phyloP scores from a whole-genome alignment of 208 protist genomes.

The Crithidia expoeki region DNA sequence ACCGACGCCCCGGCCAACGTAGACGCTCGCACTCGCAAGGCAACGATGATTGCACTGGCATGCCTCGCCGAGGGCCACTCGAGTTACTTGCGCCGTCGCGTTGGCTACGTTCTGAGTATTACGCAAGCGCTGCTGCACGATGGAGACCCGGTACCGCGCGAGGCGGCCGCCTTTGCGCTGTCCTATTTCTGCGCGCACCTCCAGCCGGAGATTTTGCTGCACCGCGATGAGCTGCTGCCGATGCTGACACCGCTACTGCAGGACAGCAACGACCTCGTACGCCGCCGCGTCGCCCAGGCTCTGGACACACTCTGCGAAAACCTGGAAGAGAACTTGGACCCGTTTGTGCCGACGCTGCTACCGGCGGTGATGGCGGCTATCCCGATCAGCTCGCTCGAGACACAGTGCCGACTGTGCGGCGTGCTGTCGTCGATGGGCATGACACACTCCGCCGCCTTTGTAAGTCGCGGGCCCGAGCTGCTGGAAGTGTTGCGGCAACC shows the following conservation, averaged over 20 bases:
- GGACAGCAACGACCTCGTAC: constrained; percentile 69
- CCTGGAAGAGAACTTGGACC: constrained; percentile 77
- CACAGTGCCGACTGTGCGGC: constrained; percentile 70
- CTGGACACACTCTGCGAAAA: constrained; percentile 86
- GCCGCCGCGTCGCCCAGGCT: constrained; percentile 65
- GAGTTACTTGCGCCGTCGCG: constrained; percentile 70
- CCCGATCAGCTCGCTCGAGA: constrained; percentile 56
- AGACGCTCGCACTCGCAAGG: constrained; percentile 58
- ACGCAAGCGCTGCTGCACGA: constrained; percentile 52
- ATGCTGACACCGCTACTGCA: constrained; percentile 71
- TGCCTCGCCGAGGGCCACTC: constrained; percentile 70
- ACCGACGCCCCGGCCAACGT: constrained; percentile 40
- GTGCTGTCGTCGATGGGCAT: constrained; percentile 81
- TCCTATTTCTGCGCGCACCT: constrained; percentile 75
- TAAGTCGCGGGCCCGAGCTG: constrained; percentile 45
- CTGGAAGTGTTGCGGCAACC: constrained; percentile 76
- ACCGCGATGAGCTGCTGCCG: constrained; percentile 72
- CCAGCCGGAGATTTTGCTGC: constrained; percentile 84
- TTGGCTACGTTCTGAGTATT: constrained; percentile 77
- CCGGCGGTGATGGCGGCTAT: constrained; percentile 65
- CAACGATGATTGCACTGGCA: constrained; percentile 75
- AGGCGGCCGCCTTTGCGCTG: constrained; percentile 79
- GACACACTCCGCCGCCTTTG: constrained; percentile 65
- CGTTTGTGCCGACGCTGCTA: constrained; percentile 71
- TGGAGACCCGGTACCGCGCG: constrained; percentile 56